These are phyloP conservation scores for Chenopodium suecicum DNA, from an alignment of 148 eudicot species.

Conservation along the genomic window DNA sequence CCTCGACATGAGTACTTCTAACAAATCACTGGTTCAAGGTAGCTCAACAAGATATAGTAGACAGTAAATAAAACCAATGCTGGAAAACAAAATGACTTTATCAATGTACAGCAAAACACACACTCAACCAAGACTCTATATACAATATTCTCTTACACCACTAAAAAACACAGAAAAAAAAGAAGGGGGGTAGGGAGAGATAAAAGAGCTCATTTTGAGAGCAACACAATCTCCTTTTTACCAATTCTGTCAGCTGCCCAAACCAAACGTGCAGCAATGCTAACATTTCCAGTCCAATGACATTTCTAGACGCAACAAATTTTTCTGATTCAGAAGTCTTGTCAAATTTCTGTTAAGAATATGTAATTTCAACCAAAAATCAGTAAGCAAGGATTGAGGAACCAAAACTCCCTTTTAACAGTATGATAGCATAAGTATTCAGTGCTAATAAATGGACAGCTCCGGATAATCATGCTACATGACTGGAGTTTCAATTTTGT, in stretches of 20 bases:
- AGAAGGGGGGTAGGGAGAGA: no score
- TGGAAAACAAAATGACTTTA: neutral
- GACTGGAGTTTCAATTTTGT: neutral
- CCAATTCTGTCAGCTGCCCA: no score
- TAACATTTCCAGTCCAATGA: no score
- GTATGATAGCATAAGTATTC: neutral
- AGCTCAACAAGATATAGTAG: neutral
- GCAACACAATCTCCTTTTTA: neutral
- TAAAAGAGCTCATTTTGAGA: slow-evolving; percentile 7
- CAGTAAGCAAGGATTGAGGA: no score
- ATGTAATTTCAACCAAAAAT: no score
- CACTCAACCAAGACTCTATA: neutral
- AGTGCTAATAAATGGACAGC: neutral
- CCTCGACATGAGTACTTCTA: neutral
- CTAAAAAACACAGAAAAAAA: neutral
- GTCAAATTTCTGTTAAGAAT: neutral
- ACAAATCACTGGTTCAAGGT: neutral
- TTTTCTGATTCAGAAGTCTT: neutral
- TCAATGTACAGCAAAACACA: neutral
- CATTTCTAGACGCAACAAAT: neutral
- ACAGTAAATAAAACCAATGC: neutral
- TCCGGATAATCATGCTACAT: neutral
- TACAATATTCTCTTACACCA: slow-evolving; percentile 6
- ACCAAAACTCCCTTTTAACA: neutral
- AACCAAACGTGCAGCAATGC: no score